Base-by-base conservation (phyloP, 495 filamentous ascomycete species). In the Aspergillus avenaceus region DNA sequence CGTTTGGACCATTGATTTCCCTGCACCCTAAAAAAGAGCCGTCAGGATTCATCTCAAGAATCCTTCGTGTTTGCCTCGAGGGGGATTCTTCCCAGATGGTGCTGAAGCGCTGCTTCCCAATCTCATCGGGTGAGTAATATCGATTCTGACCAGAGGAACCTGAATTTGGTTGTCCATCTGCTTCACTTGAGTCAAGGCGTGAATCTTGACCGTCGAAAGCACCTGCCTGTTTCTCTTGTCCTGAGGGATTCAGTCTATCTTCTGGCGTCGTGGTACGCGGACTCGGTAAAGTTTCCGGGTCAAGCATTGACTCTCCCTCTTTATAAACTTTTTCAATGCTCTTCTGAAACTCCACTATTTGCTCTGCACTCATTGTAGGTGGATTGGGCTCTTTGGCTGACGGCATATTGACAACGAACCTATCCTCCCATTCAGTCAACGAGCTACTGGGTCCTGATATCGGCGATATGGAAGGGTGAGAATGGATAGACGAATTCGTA, bases 21-120 rank as follows among this genome's bases (percentile, higher is more conserved):
- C 66, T 70, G 65, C 71, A 74, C 11, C 69, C 71, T 68, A 75
- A 71, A 68, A 75, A 75, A 68, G 69, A 74, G 12, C 71, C 72
- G 23, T 74, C 71, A 0, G 53, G 49, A 24, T 59, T 65, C 5
- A 62, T 28, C 8, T 56, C 55, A 2, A 41, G 34, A 32, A 49
- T 22, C 31, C 59, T 62, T 18, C 60, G 58, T 29, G 59, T 69
- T 14, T 49, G 27, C 47, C 65, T 64, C 7, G 52, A 45, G 11
- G 66, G 59, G 2, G 59, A 62, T 23, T 72, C 64, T 31, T 72
- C 67, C 64, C 64, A 72, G 21, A 70, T 70, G 0, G 66, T 70
- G 52, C 72, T 71, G 24, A 62, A 69, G 0, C 66, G 61, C 19
- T 63, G 61, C 45, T 69, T 66, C 18, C 73, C 73, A 32, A 76